Conservation (phyloP, 257 asterid genomes). For the Ajuga chamaepitys region DNA sequence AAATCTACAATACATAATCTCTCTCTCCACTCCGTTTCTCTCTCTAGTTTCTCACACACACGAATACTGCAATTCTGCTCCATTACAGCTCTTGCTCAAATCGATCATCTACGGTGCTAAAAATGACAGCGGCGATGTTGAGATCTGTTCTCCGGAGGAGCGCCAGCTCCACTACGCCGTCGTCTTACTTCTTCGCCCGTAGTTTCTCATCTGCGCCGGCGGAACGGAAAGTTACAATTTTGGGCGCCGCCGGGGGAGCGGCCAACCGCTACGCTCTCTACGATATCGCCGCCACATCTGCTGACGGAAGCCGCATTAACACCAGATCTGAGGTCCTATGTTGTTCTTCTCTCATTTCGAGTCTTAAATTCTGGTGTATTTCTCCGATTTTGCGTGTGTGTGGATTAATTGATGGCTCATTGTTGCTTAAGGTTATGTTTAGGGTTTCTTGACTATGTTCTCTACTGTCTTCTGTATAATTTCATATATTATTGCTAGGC, state of each 20-base stretch:
- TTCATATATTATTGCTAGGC: constrained; percentile 45
- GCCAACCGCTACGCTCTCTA: constrained; percentile 80
- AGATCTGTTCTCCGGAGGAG: constrained; percentile 49
- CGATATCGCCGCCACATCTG: constrained; percentile 86
- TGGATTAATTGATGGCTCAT: not conserved
- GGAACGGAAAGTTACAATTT: constrained; percentile 65
- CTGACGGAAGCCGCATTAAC: constrained; percentile 87
- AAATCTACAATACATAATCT: not conserved
- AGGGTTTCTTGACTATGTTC: not conserved
- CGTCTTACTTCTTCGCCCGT: constrained; percentile 32
- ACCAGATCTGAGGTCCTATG: constrained; percentile 72
- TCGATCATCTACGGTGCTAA: not conserved
- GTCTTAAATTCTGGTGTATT: not conserved
- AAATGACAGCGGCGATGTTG: constrained; percentile 48
- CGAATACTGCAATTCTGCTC: not conserved
- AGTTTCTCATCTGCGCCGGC: constrained; percentile 51
- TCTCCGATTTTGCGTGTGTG: not conserved
- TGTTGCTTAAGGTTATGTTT: not conserved
- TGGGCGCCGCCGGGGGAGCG: constrained; percentile 98
- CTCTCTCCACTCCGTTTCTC: not conserved
- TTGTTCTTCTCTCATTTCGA: not conserved
- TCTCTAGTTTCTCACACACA: not conserved
- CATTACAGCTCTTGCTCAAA: not conserved
- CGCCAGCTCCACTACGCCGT: constrained; percentile 27
- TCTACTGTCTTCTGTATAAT: not conserved